Evolutionary conservation across 352 stramenopile species (phyloP).

Genomic region (Phytophthora multivora): DNA sequence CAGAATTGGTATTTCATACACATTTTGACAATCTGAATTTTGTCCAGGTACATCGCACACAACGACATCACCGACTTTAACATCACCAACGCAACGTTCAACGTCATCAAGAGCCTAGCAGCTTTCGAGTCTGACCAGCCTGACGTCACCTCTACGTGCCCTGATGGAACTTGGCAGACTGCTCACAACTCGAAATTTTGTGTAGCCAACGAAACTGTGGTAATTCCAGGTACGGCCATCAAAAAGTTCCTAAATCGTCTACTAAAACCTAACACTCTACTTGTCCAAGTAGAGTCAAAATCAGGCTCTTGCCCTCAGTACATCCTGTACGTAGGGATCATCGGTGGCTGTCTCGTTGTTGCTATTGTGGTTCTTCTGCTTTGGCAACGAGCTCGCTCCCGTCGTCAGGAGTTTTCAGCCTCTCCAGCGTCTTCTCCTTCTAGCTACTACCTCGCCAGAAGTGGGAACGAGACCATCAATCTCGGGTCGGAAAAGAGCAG

Average conservation of each 20-base stretch:
- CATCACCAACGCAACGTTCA: conserved; percentile 33
- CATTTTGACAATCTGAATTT: background rate
- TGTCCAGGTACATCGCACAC: conserved; percentile 34
- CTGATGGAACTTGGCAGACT: conserved; percentile 33
- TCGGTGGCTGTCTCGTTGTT: conserved; percentile 27
- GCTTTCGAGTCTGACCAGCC: conserved; percentile 36
- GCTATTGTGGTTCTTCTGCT: conserved; percentile 29
- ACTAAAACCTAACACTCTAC: background rate
- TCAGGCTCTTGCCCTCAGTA: conserved; percentile 10
- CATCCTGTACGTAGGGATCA: conserved; percentile 23
- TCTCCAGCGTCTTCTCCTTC: conserved; percentile 26
- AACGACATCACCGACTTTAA: conserved; percentile 48
- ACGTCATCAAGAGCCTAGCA: conserved; percentile 29
- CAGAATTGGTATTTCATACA: too few relatives aligned
- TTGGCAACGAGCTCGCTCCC: conserved; percentile 18
- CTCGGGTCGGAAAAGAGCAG: conserved; percentile 29
- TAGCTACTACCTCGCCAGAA: conserved; percentile 31
- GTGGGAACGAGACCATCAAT: conserved; percentile 27
- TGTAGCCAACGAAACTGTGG: conserved; percentile 19
- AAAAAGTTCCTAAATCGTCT: background rate
- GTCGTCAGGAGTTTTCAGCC: background rate
- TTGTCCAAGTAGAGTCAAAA: background rate
- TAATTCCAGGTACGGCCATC: conserved; percentile 3
- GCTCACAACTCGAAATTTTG: conserved; percentile 38
- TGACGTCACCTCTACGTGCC: conserved; percentile 16